Evolutionary conservation across 345 rosid genomes (phyloP), one percentile per base, ranked within the genome.

Genomic region (Eucalyptus regnans): DNA sequence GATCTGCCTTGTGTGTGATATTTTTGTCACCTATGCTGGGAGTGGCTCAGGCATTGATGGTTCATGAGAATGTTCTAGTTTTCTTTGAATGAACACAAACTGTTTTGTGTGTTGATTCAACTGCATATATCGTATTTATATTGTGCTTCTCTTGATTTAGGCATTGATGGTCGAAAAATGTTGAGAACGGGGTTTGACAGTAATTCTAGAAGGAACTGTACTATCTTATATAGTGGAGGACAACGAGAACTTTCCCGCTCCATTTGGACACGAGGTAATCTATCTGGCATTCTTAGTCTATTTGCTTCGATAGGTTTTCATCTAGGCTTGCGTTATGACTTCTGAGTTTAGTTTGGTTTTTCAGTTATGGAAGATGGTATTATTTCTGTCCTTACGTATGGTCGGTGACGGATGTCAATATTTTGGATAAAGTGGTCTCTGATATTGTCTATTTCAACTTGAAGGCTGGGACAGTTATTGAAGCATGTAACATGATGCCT

Each of bases 261-360:
- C 96, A 90, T 97, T 97, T 91, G 99, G 99, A 91, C 99, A 98
- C 4, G 98, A 96, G 97, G 99, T 96, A 93, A 51, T 50, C 62
- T 22, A 5, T 33, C 88, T 88, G 81, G 86, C 50, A 76, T 56
- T 71, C 12, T 68, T 33, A 62, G 29, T 31, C 51, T 31, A 44
- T 66, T 31, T 62, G 37, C 12, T 51, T 86, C 50, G 20, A 41
- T 31, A n/a, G 50, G 51, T 20, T 81, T 31, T 12, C 83, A 80
- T 88, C 51, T 49, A 87, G 44, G 86, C n/a, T 29, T 60, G 62
- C 25, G 46, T 37, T 22, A 27, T 29, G 50, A 62, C n/a, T 56
- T 37, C n/a, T 11, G 3, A 48, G n/a, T 37, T 22, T 18, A 11
- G 56, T 71, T 84, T 14, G 37, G 4, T 62, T 64, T 29, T 44